Evolutionary conservation across 352 stramenopile species (phyloP).

Genomic region (Peronosclerospora sorghi): DNA sequence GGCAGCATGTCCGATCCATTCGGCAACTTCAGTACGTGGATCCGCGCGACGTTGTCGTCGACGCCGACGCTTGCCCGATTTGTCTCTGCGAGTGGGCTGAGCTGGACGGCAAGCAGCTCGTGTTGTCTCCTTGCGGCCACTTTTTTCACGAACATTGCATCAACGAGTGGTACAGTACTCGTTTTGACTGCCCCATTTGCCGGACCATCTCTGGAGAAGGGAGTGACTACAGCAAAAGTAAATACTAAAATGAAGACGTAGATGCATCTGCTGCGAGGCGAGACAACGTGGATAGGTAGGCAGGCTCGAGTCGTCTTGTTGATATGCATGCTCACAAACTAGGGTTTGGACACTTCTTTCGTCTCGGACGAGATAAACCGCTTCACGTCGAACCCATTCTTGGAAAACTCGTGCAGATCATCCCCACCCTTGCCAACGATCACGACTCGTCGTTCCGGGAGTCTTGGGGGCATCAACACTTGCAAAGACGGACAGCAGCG

Average conservation of each 20-base stretch:
- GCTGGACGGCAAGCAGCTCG: slow-evolving; percentile 71
- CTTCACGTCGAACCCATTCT: slow-evolving; percentile 31
- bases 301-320: slow-evolving; percentile 6
- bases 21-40: slow-evolving; percentile 80
- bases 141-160: slow-evolving; percentile 86
- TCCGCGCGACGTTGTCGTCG: slow-evolving; percentile 64
- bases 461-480: slow-evolving; percentile 70
- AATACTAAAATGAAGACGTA: slow-evolving; percentile 4
- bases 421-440: slow-evolving; percentile 57
- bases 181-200: slow-evolving; percentile 85
- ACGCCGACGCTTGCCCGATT: slow-evolving; percentile 74
- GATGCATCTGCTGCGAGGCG: slow-evolving; percentile 2
- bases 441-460: slow-evolving; percentile 25
- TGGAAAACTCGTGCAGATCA: slow-evolving; percentile 27
- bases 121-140: slow-evolving; percentile 70
- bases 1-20: slow-evolving; percentile 71
- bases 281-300: no score
- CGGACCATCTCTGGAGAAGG: slow-evolving; percentile 63
- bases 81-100: slow-evolving; percentile 78
- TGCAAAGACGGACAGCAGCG: slow-evolving; percentile 67
- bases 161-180: slow-evolving; percentile 82
- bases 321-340: background rate
- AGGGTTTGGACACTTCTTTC: background rate
- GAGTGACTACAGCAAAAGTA: slow-evolving; percentile 9
- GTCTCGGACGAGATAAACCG: slow-evolving; percentile 16